Base-by-base conservation (phyloP, 73 alveolate species). In the Symbiodinium natans region DNA sequence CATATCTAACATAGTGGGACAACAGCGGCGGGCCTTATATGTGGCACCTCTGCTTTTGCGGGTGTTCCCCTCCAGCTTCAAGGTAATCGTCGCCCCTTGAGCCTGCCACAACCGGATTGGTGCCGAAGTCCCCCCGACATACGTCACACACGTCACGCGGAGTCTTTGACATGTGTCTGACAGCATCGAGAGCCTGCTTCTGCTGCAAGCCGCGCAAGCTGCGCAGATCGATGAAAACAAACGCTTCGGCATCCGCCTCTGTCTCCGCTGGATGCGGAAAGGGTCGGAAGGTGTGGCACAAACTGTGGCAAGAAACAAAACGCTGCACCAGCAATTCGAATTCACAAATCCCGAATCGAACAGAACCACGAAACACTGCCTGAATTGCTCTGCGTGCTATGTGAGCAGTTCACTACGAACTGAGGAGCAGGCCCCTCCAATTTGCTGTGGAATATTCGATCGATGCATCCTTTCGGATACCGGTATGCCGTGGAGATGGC, bases 171-270 rank as follows among this genome's bases (percentile, higher is more conserved):
- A 21, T 27, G 25, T 40, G 29, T 75, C 86, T 31, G 46, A 13
- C 23, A 6, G 29, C 43, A 21, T 21, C 17, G 23, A 8, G 38
- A 27, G 41, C 94, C 95, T 88, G 95, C 33, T 88, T 88, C 42
- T 82, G 95, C 95, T 88, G 95, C 86, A 88, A 29, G 46, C 95
- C 95, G 17, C 95, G 95, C 86, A 88, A 63, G 42, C 95, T 88
- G 1, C 95, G 85, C 43, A 88, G 74, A 39, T 88, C 95, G 68
- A 88, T 88, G 43, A 88, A 88, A 1, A 83, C 95, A 29, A 59
- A 88, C 63, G 95, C 95, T 29, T 56, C 95, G 27, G 95, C 95
- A 21, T 63, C 95, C 43, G 95, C 95, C 95, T 88, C 48, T 23
- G 39, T 29, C 33, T 23, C 82, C 17, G 39, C 39, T 68, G 82